These are phyloP conservation scores for Cercospora canescens DNA, from an alignment of 2,329 filamentous ascomycete species.

Conservation along the genomic window DNA sequence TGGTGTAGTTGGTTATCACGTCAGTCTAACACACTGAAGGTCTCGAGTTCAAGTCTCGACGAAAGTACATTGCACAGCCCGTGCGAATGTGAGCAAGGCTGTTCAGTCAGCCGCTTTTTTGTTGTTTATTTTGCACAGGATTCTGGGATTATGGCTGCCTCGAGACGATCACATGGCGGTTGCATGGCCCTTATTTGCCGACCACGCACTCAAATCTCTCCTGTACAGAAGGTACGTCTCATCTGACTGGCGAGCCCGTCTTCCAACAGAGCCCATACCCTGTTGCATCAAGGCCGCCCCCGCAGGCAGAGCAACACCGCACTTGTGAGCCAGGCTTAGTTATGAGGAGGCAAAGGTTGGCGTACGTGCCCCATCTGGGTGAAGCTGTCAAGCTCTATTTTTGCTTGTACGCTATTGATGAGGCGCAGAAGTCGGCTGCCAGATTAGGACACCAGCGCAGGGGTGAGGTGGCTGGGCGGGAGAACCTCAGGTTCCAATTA, in stretches of 20 bases:
- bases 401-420: neutral
- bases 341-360: neutral
- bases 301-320: neutral
- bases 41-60: conserved; percentile 7
- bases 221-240: neutral
- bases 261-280: neutral
- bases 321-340: neutral
- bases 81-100: neutral
- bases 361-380: neutral
- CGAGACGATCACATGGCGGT: no score
- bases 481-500: neutral
- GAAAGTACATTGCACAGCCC: neutral
- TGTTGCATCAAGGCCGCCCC: neutral
- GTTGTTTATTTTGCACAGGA: neutral
- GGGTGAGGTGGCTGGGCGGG: neutral
- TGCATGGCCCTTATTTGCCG: neutral
- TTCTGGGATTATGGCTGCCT: no score
- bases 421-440: neutral
- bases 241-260: neutral
- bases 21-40: conserved; percentile 42
- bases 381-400: neutral
- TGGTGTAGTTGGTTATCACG: conserved; percentile 41
- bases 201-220: neutral
- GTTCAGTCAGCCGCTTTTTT: neutral
- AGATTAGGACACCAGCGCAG: neutral